phyloP scores from a whole-genome alignment of 805 yeast genomes.

The Ogataea nonfermentans region DNA sequence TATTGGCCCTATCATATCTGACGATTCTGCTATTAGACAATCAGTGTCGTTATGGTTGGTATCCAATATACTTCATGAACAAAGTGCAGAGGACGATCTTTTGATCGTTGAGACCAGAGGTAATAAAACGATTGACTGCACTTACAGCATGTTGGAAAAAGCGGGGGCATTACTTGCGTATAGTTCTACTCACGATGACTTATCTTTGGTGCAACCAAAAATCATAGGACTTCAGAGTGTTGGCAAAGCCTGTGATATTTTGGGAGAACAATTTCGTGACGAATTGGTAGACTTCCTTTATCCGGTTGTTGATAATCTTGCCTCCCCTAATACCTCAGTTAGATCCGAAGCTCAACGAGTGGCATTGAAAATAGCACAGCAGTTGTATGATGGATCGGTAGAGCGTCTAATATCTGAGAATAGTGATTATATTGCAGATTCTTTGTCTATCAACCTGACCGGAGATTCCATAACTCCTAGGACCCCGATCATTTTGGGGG shows the following conservation, averaged over 20 bases:
- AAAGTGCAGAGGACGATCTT: background rate
- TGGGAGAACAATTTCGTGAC: conserved; percentile 42
- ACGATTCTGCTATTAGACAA: background rate
- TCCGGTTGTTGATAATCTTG: conserved; percentile 70
- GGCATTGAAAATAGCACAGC: conserved; percentile 46
- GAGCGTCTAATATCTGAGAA: conserved; percentile 58
- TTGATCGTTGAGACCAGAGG: conserved; percentile 14
- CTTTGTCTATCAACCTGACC: conserved; percentile 67
- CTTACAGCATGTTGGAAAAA: conserved; percentile 35
- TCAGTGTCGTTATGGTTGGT: conserved; percentile 7
- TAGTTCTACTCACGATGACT: conserved; percentile 23
- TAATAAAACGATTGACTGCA: conserved; percentile 10
- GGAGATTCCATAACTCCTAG: conserved; percentile 73
- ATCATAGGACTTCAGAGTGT: conserved; percentile 47
- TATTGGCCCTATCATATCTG: background rate
- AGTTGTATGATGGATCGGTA: conserved; percentile 57
- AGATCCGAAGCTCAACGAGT: conserved; percentile 55
- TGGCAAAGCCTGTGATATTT: conserved; percentile 28
- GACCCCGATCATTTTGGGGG: conserved; percentile 64
- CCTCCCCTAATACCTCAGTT: conserved; percentile 47
- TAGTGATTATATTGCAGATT: conserved; percentile 77
- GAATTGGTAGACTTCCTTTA: conserved; percentile 71
- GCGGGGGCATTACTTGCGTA: conserved; percentile 45
- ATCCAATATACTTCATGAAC: background rate
- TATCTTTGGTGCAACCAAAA: conserved; percentile 14